Conservation (phyloP, 139 green algal genomes). For the Chlorella sp. region DNA sequence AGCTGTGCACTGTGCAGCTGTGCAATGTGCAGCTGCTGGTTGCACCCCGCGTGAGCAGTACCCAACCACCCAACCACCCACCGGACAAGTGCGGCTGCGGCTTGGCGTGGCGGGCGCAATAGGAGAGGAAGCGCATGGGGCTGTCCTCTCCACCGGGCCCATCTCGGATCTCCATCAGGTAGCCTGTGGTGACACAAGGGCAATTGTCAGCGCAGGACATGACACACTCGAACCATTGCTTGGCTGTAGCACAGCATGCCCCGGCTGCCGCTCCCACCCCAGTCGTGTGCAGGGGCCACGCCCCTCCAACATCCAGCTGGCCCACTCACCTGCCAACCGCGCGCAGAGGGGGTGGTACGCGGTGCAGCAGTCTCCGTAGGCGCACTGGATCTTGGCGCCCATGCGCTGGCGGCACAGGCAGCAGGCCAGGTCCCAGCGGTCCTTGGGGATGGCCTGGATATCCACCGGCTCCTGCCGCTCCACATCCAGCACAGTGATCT, state of each 20-base stretch:
- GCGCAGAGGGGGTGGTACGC: slow-evolving; percentile 93
- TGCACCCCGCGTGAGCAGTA: too few relatives aligned
- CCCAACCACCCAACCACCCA: not conserved
- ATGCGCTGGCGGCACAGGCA: slow-evolving; percentile 86
- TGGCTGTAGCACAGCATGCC: too few relatives aligned
- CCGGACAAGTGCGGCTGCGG: slow-evolving; percentile 65
- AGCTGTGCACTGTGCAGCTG: too few relatives aligned
- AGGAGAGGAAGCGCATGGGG: slow-evolving; percentile 68
- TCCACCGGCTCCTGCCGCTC: not conserved
- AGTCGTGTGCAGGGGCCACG: too few relatives aligned
- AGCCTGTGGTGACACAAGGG: slow-evolving; percentile 43
- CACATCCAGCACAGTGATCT: not conserved
- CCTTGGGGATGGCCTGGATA: slow-evolving; percentile 69
- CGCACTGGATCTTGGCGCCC: slow-evolving; percentile 96
- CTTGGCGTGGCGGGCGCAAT: slow-evolving; percentile 82
- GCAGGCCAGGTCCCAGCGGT: slow-evolving; percentile 93
- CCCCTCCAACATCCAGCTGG: too few relatives aligned
- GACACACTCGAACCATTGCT: too few relatives aligned
- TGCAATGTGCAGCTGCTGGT: too few relatives aligned
- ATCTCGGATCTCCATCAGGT: slow-evolving; percentile 88
- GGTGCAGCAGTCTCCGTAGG: slow-evolving; percentile 73
- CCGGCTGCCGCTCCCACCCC: too few relatives aligned
- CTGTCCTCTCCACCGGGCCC: slow-evolving; percentile 38
- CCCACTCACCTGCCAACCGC: slow-evolving; percentile 60
- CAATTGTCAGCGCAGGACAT: too few relatives aligned